Base-by-base conservation (phyloP, 2,329 filamentous ascomycete species). In the Dactylellina sp. region DNA sequence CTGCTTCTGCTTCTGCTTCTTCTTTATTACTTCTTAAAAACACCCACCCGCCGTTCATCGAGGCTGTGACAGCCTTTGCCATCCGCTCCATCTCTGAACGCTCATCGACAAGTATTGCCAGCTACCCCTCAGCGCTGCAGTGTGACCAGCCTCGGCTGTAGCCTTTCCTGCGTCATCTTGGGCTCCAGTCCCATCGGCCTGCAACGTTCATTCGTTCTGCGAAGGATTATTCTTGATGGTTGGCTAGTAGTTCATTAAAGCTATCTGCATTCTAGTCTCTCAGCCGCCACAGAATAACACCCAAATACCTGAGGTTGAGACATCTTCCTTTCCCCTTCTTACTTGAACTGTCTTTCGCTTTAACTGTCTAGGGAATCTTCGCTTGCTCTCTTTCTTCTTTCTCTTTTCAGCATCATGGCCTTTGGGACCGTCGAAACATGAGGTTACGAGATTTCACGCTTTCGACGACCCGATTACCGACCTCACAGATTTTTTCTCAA, bases 391-490 rank as follows among this genome's bases (percentile, higher is more conserved):
- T 40, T 64, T 53, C 25, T 20, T 47, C 16, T n/a, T 62, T 14
- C n/a, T 39, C 22, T 52, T 25, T 40, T 40, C 52, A 50, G 25
- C 47, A 40, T 44, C 18, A 74, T 66, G 70, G 55, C 18, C 49
- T 52, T 22, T 42, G 40, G 28, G 61, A 35, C 35, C 42, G 42
- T 66, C 56, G 44, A 66, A 66, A 56, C 70, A 74, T 74, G 70
- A 74, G 52, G 44, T 39, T 50, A 74, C 70, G 70, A 74, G 49
- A 20, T 56, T 62, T 56, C 49, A 72, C 61, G 70, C 32, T 22
- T 37, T 28, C 35, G 46, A 61, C 53, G 16, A 64, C 60, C 52
- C 28, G 42, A 24, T 53, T 65, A 44, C 24, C 47, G 60, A 61
- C 28, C 37, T 22, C 49, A 35, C 50, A 28, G 24, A 32, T 32